Percentiles rank a stretch among this genome's conserved stretches.
Evolutionary conservation across 805 yeast species (phyloP).

Genomic region (Yarrowia alimentaria): DNA sequence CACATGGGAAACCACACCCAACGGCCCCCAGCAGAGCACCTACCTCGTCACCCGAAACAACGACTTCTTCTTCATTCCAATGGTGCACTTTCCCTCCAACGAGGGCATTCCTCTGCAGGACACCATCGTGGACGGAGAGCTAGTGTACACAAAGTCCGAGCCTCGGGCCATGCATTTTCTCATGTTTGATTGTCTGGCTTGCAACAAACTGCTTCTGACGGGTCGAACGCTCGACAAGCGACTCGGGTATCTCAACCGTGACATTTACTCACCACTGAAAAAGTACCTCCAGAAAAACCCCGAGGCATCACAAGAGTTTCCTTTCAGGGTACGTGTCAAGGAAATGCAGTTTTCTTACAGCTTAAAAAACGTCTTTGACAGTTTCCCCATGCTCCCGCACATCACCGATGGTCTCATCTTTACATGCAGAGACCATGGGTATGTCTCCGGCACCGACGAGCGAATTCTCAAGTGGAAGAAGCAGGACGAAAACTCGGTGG

Average conservation of each 20-base stretch:
- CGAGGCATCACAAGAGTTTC: slow-evolving; percentile 69
- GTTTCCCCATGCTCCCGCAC: slow-evolving; percentile 69
- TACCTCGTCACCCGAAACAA: slow-evolving; percentile 86
- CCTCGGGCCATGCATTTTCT: slow-evolving; percentile 61
- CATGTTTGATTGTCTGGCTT: slow-evolving; percentile 85
- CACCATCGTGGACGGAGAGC: slow-evolving; percentile 89
- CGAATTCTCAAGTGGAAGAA: slow-evolving; percentile 95
- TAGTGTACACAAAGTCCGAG: slow-evolving; percentile 53
- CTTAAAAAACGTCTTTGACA: slow-evolving; percentile 69
- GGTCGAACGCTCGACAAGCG: slow-evolving; percentile 74
- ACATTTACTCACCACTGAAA: slow-evolving; percentile 78
- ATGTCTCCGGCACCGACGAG: slow-evolving; percentile 83
- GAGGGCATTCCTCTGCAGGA: slow-evolving; percentile 73
- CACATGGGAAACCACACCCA: slow-evolving; percentile 51
- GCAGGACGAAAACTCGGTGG: slow-evolving; percentile 90
- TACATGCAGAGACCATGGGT: slow-evolving; percentile 87
- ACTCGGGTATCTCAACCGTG: slow-evolving; percentile 79
- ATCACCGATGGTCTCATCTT: slow-evolving; percentile 91
- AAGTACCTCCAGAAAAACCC: slow-evolving; percentile 68
- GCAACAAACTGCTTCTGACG: slow-evolving; percentile 66
- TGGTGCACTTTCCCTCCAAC: slow-evolving; percentile 71
- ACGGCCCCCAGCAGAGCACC: slow-evolving; percentile 66
- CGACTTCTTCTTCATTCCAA: slow-evolving; percentile 75
- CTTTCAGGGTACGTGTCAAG: slow-evolving; percentile 83
- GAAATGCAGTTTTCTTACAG: slow-evolving; percentile 83